Evolutionary conservation across 768 basidiomycete genomes (phyloP).

Genomic region (Imleria badia): DNA sequence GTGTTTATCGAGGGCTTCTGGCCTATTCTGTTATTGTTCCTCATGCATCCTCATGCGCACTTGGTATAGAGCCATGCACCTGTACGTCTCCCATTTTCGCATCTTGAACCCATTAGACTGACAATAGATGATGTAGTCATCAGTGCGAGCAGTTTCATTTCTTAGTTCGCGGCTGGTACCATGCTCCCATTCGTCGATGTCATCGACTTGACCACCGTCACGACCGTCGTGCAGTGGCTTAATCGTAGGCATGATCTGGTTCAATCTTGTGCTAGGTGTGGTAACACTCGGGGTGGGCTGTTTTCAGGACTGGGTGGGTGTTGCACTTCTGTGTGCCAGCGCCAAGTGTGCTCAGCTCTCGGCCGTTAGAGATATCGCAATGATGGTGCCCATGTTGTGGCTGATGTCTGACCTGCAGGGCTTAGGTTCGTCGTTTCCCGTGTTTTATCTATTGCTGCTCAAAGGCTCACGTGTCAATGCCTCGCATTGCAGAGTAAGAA

Average conservation of each 20-base stretch:
- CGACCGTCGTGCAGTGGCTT: slow-evolving; percentile 36
- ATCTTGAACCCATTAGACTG: background rate
- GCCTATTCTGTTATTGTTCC: slow-evolving; percentile 47
- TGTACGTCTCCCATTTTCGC: slow-evolving; percentile 28
- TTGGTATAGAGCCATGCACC: slow-evolving; percentile 18
- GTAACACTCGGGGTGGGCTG: slow-evolving; percentile 44
- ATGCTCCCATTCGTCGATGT: slow-evolving; percentile 42
- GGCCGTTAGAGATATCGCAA: slow-evolving; percentile 31
- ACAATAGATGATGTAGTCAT: slow-evolving; percentile 38
- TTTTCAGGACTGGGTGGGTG: slow-evolving; percentile 45
- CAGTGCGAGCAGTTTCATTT: slow-evolving; percentile 49
- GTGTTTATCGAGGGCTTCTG: slow-evolving; percentile 26
- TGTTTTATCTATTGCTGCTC: background rate
- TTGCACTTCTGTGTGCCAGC: background rate
- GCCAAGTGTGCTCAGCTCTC: background rate
- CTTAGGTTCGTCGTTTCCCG: slow-evolving; percentile 40
- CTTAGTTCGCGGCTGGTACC: slow-evolving; percentile 43
- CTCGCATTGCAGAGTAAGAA: slow-evolving; percentile 24
- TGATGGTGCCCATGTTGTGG: slow-evolving; percentile 45
- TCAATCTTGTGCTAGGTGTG: slow-evolving; percentile 38
- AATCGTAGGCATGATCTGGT: slow-evolving; percentile 45
- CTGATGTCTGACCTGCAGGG: slow-evolving; percentile 49
- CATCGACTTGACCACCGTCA: slow-evolving; percentile 42
- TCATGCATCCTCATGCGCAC: slow-evolving; percentile 41
- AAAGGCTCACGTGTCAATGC: background rate